phyloP scores from a whole-genome alignment of 805 yeast species.

The Yueomyces sinensis region DNA sequence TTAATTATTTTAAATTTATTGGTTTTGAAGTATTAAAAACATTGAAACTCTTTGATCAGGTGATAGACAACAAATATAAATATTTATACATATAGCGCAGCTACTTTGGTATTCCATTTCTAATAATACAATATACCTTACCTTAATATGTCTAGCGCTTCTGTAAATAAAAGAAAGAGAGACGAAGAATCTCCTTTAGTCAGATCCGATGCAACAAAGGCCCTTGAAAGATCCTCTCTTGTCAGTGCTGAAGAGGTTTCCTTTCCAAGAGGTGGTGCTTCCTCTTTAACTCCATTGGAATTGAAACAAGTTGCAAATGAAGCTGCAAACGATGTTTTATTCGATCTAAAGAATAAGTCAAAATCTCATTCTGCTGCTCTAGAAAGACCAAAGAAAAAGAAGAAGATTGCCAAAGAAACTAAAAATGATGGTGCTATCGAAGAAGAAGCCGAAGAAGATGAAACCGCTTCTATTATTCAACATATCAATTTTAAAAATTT shows the following conservation, averaged over 20 bases:
- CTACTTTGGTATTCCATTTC: too few species aligned
- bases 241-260: slow-evolving; percentile 27
- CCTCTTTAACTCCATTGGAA: slow-evolving; percentile 78
- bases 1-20: too few species aligned
- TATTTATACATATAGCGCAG: too few species aligned
- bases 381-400: slow-evolving; percentile 30
- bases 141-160: too few species aligned
- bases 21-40: too few species aligned
- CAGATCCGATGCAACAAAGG: slow-evolving; percentile 28
- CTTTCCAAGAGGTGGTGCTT: slow-evolving; percentile 94
- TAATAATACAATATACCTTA: too few species aligned
- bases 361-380: slow-evolving; percentile 5
- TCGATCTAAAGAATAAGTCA: slow-evolving; percentile 27
- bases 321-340: slow-evolving; percentile 78
- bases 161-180: slow-evolving; percentile 33
- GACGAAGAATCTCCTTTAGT: slow-evolving; percentile 31
- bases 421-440: slow-evolving; percentile 13
- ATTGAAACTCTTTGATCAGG: too few species aligned
- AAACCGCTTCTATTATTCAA: slow-evolving; percentile 38
- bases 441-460: slow-evolving; percentile 22
- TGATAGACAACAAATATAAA: too few species aligned
- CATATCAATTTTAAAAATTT: slow-evolving; percentile 48
- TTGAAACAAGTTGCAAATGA: slow-evolving; percentile 86
- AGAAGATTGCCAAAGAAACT: slow-evolving; percentile 23
- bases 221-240: slow-evolving; percentile 26